Evolutionary conservation across 345 rosid genomes (phyloP), one percentile per base, ranked within the genome.

Genomic region (Erodium maritimum): DNA sequence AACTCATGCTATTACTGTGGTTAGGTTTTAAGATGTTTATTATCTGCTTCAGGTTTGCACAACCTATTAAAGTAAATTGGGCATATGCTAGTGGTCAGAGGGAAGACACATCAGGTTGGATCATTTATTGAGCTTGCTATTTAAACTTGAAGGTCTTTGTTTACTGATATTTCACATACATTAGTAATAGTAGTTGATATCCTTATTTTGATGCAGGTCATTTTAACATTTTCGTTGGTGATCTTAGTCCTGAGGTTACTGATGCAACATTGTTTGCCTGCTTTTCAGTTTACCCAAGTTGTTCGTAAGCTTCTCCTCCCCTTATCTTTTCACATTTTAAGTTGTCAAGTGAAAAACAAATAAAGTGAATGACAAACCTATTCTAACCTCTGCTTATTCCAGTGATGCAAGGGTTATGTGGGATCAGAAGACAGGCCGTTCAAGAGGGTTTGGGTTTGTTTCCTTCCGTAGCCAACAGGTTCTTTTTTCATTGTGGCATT

Each of bases 21-120:
- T 29, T 29, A 5, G 5, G 37, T 6, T 5, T 29, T 29, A 11
- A 29, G 9, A 13, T 29, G 37, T 24, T 0, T 69, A 21, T 58
- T 54, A 5, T 56, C 33, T 69, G 45, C 62, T 73, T 58, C 85
- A 93, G 99, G 61, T 89, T 93, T 74, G 99, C 97, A 61, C 99
- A 89, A 76, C 99, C 99, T 65, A 93, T 93, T 71, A 93, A 93
- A 75, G 99, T 93, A 63, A 93, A 93, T 65, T 93, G 99, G 99
- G 99, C 99, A 48, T 93, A 93, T 77, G 90, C 95, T 53, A 93
- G 90, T 78, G 94, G 91, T 67, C 99, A 93, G 79, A 82, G 96
- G 64, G 99, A 93, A 75, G 99, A 93, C 64, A 89, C 99, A 56
- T 93, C 97, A 67, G 80, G 99, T 93, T 71, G 54, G 80, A 55